Percentiles rank a stretch among this genome's conserved stretches.
phyloP scores from a whole-genome alignment of 2,329 filamentous ascomycete genomes.

The Colletotrichum aenigma region DNA sequence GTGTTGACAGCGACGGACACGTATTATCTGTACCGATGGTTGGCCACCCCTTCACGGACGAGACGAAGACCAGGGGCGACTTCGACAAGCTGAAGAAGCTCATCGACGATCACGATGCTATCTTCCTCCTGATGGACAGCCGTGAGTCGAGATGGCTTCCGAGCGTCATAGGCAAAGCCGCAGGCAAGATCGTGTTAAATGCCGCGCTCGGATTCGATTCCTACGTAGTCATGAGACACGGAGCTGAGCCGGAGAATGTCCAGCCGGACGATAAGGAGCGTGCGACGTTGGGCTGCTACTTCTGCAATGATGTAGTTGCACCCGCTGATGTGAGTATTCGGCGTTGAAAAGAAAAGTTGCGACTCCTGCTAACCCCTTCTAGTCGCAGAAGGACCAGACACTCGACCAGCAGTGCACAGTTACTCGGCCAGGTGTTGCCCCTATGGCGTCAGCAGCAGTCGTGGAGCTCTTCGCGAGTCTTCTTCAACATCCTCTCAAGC shows the following conservation, averaged over 20 bases:
- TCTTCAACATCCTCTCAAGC: slow-evolving; percentile 82
- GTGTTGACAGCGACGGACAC: slow-evolving; percentile 81
- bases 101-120: slow-evolving; percentile 84
- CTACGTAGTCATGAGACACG: slow-evolving; percentile 96
- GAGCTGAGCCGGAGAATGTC: slow-evolving; percentile 57
- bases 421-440: slow-evolving; percentile 88
- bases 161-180: slow-evolving; percentile 92
- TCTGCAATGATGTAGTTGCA: slow-evolving; percentile 97
- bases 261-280: slow-evolving; percentile 50
- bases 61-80: slow-evolving; percentile 70
- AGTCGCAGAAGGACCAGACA: slow-evolving; percentile 94
- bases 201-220: slow-evolving; percentile 96
- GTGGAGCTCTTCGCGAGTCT: slow-evolving; percentile 90
- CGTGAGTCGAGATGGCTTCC: slow-evolving; percentile 94
- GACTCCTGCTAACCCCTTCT: slow-evolving; percentile 3
- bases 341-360: neutral
- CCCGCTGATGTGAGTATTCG: slow-evolving; percentile 78
- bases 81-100: slow-evolving; percentile 77
- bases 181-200: slow-evolving; percentile 95
- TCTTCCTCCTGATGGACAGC: slow-evolving; percentile 98
- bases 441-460: slow-evolving; percentile 87
- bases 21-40: slow-evolving; percentile 92
- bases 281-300: slow-evolving; percentile 88
- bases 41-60: slow-evolving; percentile 83
- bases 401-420: slow-evolving; percentile 98